These are phyloP conservation scores for Candida rishiriensis DNA, from an alignment of 805 yeast species.

Conservation along the genomic window DNA sequence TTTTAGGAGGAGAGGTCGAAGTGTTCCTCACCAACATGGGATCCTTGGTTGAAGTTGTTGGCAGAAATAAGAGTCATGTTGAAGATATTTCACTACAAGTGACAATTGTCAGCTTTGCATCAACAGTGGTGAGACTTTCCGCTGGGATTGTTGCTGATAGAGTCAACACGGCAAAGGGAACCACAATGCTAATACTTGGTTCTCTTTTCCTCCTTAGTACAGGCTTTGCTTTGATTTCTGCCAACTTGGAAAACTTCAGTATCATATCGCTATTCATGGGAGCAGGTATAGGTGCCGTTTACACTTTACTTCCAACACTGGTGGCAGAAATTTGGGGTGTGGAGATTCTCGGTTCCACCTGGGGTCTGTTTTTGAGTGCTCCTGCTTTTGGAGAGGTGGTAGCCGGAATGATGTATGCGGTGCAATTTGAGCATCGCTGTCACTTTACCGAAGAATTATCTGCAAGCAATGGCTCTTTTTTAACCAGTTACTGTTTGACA, in stretches of 20 bases:
- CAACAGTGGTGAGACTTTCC: slow-evolving; percentile 62
- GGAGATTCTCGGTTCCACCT: slow-evolving; percentile 79
- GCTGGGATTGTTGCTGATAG: slow-evolving; percentile 66
- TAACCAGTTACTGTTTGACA: slow-evolving; percentile 2
- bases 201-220: slow-evolving; percentile 7
- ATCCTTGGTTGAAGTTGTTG: slow-evolving; percentile 44
- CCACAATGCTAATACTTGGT: slow-evolving; percentile 4
- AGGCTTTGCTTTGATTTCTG: slow-evolving; percentile 12
- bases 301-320: slow-evolving; percentile 78
- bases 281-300: slow-evolving; percentile 70
- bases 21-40: slow-evolving; percentile 82
- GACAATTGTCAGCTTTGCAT: slow-evolving; percentile 54
- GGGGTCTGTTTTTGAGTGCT: slow-evolving; percentile 85
- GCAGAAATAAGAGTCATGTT: slow-evolving; percentile 4
- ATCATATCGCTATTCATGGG: slow-evolving; percentile 53
- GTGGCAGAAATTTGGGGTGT: slow-evolving; percentile 82
- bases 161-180: slow-evolving; percentile 26
- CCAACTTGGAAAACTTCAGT: slow-evolving; percentile 7
- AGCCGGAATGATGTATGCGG: slow-evolving; percentile 69
- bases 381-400: slow-evolving; percentile 79
- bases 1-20: slow-evolving; percentile 80
- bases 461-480: slow-evolving; percentile 1
- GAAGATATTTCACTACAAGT: slow-evolving; percentile 42
- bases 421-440: slow-evolving; percentile 45
- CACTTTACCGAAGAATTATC: neutral